These are phyloP conservation scores for Arthrobotrys entomopaga DNA, from an alignment of 2,329 filamentous ascomycete genomes.

Conservation along the genomic window DNA sequence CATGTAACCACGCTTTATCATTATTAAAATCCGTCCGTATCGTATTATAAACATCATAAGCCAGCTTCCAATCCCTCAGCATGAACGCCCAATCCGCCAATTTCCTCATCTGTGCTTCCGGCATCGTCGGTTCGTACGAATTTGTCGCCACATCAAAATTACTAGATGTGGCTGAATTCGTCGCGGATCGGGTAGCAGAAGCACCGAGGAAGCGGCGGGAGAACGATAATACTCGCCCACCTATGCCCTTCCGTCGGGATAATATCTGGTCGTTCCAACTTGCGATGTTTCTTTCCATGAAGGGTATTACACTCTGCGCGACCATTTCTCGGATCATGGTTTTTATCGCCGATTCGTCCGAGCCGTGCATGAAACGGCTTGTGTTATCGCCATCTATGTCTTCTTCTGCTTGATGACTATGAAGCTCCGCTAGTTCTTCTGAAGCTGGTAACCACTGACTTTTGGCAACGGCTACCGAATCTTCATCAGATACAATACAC, in stretches of 20 bases:
- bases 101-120: constrained; percentile 91
- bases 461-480: constrained; percentile 81
- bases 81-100: constrained; percentile 96
- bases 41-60: constrained; percentile 90
- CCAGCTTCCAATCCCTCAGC: constrained; percentile 94
- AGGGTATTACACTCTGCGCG: constrained; percentile 90
- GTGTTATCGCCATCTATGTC: constrained; percentile 76
- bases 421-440: constrained; percentile 82
- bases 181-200: constrained; percentile 70
- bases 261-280: constrained; percentile 98
- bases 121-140: constrained; percentile 83
- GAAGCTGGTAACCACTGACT: constrained; percentile 89
- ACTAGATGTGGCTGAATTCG: constrained; percentile 65
- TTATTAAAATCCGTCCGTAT: constrained; percentile 88
- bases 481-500: constrained; percentile 88
- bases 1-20: constrained; percentile 96
- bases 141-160: constrained; percentile 83
- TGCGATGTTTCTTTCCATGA: constrained; percentile 91
- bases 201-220: constrained; percentile 89
- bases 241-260: constrained; percentile 85
- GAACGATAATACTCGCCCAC: constrained; percentile 91
- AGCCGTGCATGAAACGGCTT: constrained; percentile 85
- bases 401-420: constrained; percentile 67
- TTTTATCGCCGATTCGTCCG: constrained; percentile 85
- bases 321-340: constrained; percentile 94